phyloP scores from a whole-genome alignment of 2,329 filamentous ascomycete species.

The Huntiella moniliformis region DNA sequence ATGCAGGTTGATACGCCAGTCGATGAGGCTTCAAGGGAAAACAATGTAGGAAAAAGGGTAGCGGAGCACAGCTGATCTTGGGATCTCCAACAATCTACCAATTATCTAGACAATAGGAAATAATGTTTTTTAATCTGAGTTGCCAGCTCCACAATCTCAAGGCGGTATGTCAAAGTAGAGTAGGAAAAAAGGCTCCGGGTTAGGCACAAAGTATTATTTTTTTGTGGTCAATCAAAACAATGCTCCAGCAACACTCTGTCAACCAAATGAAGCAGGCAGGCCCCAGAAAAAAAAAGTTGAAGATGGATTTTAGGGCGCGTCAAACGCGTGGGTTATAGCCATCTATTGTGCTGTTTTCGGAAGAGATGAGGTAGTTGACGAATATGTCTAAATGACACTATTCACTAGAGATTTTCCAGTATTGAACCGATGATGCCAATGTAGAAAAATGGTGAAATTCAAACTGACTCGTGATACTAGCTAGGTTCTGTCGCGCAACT shows the following conservation, averaged over 20 bases:
- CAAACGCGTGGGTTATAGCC: conserved; percentile 6
- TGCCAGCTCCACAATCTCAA: too few species aligned
- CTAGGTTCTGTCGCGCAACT: too few species aligned
- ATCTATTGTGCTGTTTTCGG: not conserved
- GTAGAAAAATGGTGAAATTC: too few species aligned
- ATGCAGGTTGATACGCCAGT: too few species aligned
- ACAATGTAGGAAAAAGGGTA: too few species aligned
- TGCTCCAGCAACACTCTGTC: not conserved
- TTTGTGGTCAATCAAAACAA: not conserved
- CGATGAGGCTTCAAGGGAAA: too few species aligned
- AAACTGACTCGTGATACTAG: too few species aligned
- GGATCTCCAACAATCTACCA: too few species aligned
- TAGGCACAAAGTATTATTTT: not conserved
- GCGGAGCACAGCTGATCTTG: too few species aligned
- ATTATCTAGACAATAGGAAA: too few species aligned
- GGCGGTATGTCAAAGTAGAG: not conserved
- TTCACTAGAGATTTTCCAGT: not conserved
- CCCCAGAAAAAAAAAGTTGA: conserved; percentile 5
- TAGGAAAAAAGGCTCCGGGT: not conserved
- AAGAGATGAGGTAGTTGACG: not conserved
- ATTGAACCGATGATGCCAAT: too few species aligned
- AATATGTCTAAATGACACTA: not conserved
- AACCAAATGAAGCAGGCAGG: not conserved
- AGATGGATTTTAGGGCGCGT: conserved; percentile 10
- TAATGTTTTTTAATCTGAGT: too few species aligned